Evolutionary conservation across 2,329 filamentous ascomycete species (phyloP), one percentile per base, ranked within the genome.

Genomic region (Exophiala lecanii-corni): DNA sequence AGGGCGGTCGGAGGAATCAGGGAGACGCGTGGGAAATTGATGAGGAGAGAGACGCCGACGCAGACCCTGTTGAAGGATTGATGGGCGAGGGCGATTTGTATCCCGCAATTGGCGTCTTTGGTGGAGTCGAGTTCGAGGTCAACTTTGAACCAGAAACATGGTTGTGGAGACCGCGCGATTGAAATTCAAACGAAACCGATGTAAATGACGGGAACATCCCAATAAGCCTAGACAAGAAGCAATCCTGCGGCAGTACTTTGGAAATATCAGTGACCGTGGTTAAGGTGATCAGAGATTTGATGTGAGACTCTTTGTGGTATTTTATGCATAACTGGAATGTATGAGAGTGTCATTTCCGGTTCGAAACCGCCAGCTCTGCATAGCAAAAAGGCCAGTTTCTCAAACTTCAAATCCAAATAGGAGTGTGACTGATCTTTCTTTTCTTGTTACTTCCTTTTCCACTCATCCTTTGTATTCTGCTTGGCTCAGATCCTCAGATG

Each of bases 81-180:
- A 61, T 87, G 79, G 56, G 84, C 69, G 59, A 88, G 78, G 54
- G 84, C 50, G 78, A 82, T 58, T 52, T 82, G 33, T 76, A 79
- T 57, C 73, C 71, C 31, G 76, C 78, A 2, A 65, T 82, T 41
- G 79, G 79, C 3, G 62, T 78, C 16, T 82, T 80, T 60, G 79
- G 78, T 3, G 74, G 68, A n/a, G 74, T 80, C 13, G 76, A 81
- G 39, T 76, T 81, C 45, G 76, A 81, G 50, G 69, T 73, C 10
- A 69, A 65, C 77, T 78, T 57, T 62, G 71, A 46, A 62, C 63
- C 36, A 59, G 62, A 38, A 19, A 19, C 13, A 6, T 35, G 33
- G 33, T 20, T 35, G 33, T 35, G 33, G 33, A 17, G 17, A 17
- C 33, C 33, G 13, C 9, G 33, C 4, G 33, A 20, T 18, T 35